phyloP scores from a whole-genome alignment of 352 stramenopile genomes.

The Blastocystis sp. region DNA sequence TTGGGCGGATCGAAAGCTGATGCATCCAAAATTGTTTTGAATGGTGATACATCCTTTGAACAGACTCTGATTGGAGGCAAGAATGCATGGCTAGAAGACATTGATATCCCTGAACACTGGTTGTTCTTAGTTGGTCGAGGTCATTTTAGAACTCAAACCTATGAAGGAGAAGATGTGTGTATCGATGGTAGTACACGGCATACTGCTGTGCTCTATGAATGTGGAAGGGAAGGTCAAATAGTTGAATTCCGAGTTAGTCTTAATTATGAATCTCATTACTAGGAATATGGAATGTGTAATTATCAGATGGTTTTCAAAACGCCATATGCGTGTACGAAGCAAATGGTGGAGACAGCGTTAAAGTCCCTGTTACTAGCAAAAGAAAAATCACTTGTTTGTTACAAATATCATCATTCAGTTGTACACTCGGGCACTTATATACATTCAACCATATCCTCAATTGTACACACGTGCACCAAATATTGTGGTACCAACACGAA shows the following conservation, averaged over 20 bases:
- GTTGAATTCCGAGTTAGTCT: background rate
- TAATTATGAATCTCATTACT: background rate
- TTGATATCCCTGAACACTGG: background rate
- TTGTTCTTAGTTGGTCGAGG: background rate
- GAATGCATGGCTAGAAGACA: conserved; percentile 52
- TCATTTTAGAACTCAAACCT: background rate
- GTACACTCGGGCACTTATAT: background rate
- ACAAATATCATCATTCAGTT: background rate
- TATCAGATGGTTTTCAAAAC: conserved; percentile 52
- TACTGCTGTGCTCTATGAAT: conserved; percentile 41
- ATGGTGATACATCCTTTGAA: conserved; percentile 26
- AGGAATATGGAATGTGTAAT: conserved; percentile 64
- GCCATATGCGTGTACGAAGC: background rate
- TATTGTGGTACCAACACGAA: conserved; percentile 94
- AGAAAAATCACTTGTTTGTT: background rate
- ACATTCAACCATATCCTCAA: too few relatives aligned
- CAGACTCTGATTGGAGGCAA: conserved; percentile 21
- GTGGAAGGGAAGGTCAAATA: conserved; percentile 4
- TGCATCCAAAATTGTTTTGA: background rate
- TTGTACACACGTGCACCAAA: conserved; percentile 90
- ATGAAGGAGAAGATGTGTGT: conserved; percentile 48
- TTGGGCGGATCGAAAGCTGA: conserved; percentile 6
- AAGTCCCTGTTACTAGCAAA: background rate
- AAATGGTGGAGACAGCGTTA: background rate
- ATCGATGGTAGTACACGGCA: conserved; percentile 44